Evolutionary conservation across 2,329 filamentous ascomycete genomes (phyloP).

Genomic region (Microsporum audouinii): DNA sequence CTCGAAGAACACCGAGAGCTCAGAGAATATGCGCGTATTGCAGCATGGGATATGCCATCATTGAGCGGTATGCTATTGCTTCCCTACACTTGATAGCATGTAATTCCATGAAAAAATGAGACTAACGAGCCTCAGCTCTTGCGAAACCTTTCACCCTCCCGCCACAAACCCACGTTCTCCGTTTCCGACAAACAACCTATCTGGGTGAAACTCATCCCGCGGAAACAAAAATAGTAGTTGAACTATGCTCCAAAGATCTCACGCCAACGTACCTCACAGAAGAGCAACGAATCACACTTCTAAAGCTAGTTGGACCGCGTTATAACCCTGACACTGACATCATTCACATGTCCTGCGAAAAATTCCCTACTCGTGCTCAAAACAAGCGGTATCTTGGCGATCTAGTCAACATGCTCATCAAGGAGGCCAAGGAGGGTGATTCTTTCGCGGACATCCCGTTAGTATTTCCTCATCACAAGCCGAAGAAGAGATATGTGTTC

Average conservation of each 20-base stretch:
- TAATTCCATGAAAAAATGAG: background rate
- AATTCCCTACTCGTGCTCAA: slow-evolving; percentile 77
- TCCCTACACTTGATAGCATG: background rate
- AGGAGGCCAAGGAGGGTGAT: slow-evolving; percentile 68
- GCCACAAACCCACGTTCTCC: slow-evolving; percentile 54
- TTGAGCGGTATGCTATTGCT: slow-evolving; percentile 59
- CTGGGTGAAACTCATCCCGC: slow-evolving; percentile 90
- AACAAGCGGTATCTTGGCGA: slow-evolving; percentile 94
- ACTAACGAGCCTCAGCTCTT: slow-evolving; percentile 48
- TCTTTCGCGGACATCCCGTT: slow-evolving; percentile 82
- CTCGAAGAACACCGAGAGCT: slow-evolving; percentile 79
- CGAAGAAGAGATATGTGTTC: slow-evolving; percentile 57
- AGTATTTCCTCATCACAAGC: slow-evolving; percentile 72
- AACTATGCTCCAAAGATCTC: slow-evolving; percentile 69
- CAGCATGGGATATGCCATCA: slow-evolving; percentile 92
- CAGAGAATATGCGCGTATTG: slow-evolving; percentile 73
- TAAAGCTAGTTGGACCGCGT: slow-evolving; percentile 72
- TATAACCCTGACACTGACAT: slow-evolving; percentile 77
- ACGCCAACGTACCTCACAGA: slow-evolving; percentile 47
- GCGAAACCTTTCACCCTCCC: slow-evolving; percentile 72
- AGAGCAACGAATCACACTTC: slow-evolving; percentile 64
- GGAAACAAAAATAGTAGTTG: slow-evolving; percentile 84
- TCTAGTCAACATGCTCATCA: slow-evolving; percentile 59
- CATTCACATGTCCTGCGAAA: slow-evolving; percentile 83
- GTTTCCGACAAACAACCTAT: slow-evolving; percentile 95